These are phyloP conservation scores for Fusarium multiceps DNA, from an alignment of 2,329 filamentous ascomycete species.

Conservation along the genomic window DNA sequence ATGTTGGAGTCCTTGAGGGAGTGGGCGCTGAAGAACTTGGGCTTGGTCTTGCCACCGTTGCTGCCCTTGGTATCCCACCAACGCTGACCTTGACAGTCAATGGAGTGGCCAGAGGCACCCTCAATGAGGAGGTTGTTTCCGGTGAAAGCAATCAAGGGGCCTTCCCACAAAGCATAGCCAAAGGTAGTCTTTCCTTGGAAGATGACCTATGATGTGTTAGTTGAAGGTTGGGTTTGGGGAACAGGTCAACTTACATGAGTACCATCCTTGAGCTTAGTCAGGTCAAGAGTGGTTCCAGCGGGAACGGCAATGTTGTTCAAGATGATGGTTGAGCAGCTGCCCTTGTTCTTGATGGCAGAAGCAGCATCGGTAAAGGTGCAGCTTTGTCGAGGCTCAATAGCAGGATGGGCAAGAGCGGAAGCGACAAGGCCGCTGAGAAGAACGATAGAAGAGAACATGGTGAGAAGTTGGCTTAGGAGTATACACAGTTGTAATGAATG, in stretches of 20 bases:
- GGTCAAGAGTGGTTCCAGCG: constrained; percentile 67
- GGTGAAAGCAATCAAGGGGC: constrained; percentile 71
- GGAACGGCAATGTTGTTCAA: constrained; percentile 66
- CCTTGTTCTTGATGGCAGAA: constrained; percentile 60
- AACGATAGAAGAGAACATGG: constrained; percentile 36
- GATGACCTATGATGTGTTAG: constrained; percentile 52
- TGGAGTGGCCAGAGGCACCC: constrained; percentile 59
- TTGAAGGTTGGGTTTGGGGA: fast-evolving
- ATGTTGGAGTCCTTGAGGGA: constrained; percentile 52
- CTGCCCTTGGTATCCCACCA: constrained; percentile 72
- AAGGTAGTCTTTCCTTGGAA: constrained; percentile 76
- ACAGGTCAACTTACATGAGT: constrained; percentile 50
- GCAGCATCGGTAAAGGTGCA: constrained; percentile 68
- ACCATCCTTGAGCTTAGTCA: constrained; percentile 63
- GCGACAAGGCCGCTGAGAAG: constrained; percentile 47
- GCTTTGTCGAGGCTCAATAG: constrained; percentile 39
- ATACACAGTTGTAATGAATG: background rate
- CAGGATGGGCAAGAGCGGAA: constrained; percentile 38
- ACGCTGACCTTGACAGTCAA: constrained; percentile 66
- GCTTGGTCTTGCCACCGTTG: constrained; percentile 72
- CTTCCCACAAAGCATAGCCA: constrained; percentile 72
- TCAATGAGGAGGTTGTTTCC: constrained; percentile 66
- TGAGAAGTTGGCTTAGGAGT: constrained; percentile 8
- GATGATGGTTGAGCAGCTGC: constrained; percentile 63
- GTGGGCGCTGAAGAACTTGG: constrained; percentile 67